A percentile compares a stretch with the other conserved stretches of the same genome.
Evolutionary conservation across 2,329 filamentous ascomycete genomes (phyloP).

Genomic region (Tolypocladium sp.): DNA sequence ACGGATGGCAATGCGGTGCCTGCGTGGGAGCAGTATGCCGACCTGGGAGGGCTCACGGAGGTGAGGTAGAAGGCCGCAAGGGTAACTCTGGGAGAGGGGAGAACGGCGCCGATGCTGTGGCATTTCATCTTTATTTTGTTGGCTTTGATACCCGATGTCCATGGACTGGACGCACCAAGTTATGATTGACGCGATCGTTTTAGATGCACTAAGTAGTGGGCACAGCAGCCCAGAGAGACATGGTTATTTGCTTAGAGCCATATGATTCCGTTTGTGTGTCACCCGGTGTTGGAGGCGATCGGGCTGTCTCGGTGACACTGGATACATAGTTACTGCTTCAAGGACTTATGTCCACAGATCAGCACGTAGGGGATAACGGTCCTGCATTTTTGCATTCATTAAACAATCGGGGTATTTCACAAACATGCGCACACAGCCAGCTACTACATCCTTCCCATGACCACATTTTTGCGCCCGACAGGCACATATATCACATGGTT

Average conservation of each 20-base stretch:
- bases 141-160: conserved; percentile 8
- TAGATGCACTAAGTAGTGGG: background rate
- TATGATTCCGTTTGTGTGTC: background rate
- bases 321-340: too few relatives aligned
- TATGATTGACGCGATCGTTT: background rate
- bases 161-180: background rate
- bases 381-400: background rate
- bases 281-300: too few relatives aligned
- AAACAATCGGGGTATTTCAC: background rate
- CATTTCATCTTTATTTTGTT: conserved; percentile 3
- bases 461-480: background rate
- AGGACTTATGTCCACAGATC: too few relatives aligned
- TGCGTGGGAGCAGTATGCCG: conserved; percentile 37
- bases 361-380: too few relatives aligned
- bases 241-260: background rate
- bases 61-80: conserved; percentile 12
- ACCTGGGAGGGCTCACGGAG: conserved; percentile 35
- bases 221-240: background rate
- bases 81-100: background rate
- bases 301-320: background rate
- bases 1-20: conserved; percentile 16
- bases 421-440: too few relatives aligned
- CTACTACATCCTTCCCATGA: background rate
- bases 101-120: background rate
- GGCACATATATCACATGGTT: background rate